These are phyloP conservation scores for Neonectria magnoliae DNA, from an alignment of 2,329 filamentous ascomycete species.

Conservation along the genomic window DNA sequence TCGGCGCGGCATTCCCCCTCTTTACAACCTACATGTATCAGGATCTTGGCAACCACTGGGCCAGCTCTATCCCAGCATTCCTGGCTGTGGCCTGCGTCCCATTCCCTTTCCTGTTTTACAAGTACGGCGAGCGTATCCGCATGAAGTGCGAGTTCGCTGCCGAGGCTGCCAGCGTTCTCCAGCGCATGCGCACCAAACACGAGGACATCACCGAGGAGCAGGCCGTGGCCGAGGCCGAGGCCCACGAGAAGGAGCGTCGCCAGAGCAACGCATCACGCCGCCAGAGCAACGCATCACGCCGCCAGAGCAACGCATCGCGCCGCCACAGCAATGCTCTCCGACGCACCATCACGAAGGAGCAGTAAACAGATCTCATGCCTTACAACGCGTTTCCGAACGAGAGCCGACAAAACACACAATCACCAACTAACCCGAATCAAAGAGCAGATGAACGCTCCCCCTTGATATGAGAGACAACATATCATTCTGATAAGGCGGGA, in stretches of 20 bases:
- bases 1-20: constrained; percentile 77
- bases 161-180: constrained; percentile 71
- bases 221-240: constrained; percentile 36
- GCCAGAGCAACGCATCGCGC: constrained; percentile 28
- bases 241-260: constrained; percentile 40
- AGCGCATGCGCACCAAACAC: constrained; percentile 51
- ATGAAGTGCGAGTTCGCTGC: constrained; percentile 75
- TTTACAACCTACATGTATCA: constrained; percentile 72
- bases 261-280: constrained; percentile 32
- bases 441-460: neutral
- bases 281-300: too few species aligned
- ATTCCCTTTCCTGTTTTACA: constrained; percentile 80
- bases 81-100: constrained; percentile 76
- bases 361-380: constrained; percentile 13
- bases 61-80: constrained; percentile 77
- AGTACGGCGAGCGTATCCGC: constrained; percentile 72
- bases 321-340: constrained; percentile 29
- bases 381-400: neutral
- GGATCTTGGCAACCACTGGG: constrained; percentile 78
- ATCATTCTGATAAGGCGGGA: neutral
- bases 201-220: constrained; percentile 44
- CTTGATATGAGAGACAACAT: neutral
- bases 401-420: neutral
- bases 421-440: neutral
- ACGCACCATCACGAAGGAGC: constrained; percentile 32